Evolutionary conservation across 2,329 filamentous ascomycete genomes (phyloP).

Genomic region (Colletotrichum spinosum): DNA sequence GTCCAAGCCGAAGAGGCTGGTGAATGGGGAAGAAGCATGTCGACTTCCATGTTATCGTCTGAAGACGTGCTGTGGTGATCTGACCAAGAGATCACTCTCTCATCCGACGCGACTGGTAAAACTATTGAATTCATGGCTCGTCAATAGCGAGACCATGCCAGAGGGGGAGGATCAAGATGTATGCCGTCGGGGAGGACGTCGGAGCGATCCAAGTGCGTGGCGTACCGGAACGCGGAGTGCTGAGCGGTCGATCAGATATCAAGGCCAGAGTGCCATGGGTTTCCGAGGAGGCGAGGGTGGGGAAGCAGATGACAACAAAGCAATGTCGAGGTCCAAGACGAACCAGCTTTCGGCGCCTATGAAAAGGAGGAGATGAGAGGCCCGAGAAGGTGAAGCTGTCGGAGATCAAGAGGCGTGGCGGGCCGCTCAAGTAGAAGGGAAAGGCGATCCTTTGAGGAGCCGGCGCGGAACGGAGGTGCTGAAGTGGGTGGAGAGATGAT

Average conservation of each 20-base stretch:
- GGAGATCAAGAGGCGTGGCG: slow-evolving; percentile 23
- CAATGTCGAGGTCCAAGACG: neutral
- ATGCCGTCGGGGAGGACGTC: neutral
- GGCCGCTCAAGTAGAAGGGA: slow-evolving; percentile 31
- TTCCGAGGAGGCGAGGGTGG: slow-evolving; percentile 16
- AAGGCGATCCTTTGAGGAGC: slow-evolving; percentile 29
- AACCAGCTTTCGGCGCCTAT: slow-evolving; percentile 4
- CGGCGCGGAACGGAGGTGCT: slow-evolving; percentile 35
- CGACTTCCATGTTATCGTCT: slow-evolving; percentile 51
- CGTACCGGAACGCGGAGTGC: slow-evolving; percentile 7
- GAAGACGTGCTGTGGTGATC: slow-evolving; percentile 58
- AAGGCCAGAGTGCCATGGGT: slow-evolving; percentile 14
- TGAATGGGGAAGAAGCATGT: slow-evolving; percentile 46
- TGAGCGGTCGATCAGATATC: slow-evolving; percentile 30
- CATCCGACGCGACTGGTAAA: slow-evolving; percentile 54
- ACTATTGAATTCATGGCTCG: slow-evolving; percentile 59
- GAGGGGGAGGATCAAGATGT: slow-evolving; percentile 32
- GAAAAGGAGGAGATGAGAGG: slow-evolving; percentile 5
- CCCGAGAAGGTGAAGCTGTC: slow-evolving; percentile 4
- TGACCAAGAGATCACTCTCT: slow-evolving; percentile 58
- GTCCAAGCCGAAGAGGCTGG: slow-evolving; percentile 49
- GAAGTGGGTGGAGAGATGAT: slow-evolving; percentile 36
- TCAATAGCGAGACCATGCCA: slow-evolving; percentile 57
- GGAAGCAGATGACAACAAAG: slow-evolving; percentile 1
- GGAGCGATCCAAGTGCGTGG: neutral